Evolutionary conservation across 352 stramenopile genomes (phyloP), one percentile per base, ranked within the genome.

Genomic region (Globisporangium nodosum): DNA sequence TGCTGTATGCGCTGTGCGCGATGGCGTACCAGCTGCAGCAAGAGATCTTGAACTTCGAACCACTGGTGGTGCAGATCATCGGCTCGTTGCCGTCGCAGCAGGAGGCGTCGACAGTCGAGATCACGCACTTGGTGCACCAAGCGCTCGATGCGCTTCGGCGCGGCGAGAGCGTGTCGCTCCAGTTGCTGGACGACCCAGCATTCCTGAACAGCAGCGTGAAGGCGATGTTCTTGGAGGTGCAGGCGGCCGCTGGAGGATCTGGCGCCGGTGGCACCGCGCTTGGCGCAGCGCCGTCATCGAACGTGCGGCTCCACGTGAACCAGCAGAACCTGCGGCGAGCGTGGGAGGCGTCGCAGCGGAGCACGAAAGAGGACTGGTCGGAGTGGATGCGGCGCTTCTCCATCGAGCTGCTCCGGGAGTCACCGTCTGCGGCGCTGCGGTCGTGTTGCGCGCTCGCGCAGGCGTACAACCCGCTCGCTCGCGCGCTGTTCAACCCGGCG

Each of bases 341-440:
- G 20, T 98, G 96, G 95, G 94, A 99, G 69, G 94, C 97, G 30
- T 96, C 90, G 2, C 92, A 98, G 63, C 76, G 90, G 52, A 90
- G 79, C 27, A 92, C 82, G 12, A 91, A 91, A 52, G 81, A 91
- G 49, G 97, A 99, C 67, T 99, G 96, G 96, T 75, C 96, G 30
- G 96, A 99, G 61, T 99, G 97, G 97, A 98, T 99, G 78, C 79
- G 96, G 0, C 76, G 95, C 0, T 96, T 99, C 56, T 94, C 89
- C 9, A 93, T 99, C 56, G 87, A 99, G 66, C 75, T 99, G 16
- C 73, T 99, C n/a, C 87, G 95, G 30, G 94, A 99, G 69, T 97
- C 93, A 11, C 96, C 97, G 11, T 97, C 88, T 40, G 87, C 94
- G 45, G 95, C 95, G 16, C 75, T 99, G 50, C 76, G 96, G 20